A percentile compares a stretch with the other conserved stretches of the same genome.
Evolutionary conservation across 2,329 filamentous ascomycete species (phyloP).

Genomic region (Colletotrichum godetiae): DNA sequence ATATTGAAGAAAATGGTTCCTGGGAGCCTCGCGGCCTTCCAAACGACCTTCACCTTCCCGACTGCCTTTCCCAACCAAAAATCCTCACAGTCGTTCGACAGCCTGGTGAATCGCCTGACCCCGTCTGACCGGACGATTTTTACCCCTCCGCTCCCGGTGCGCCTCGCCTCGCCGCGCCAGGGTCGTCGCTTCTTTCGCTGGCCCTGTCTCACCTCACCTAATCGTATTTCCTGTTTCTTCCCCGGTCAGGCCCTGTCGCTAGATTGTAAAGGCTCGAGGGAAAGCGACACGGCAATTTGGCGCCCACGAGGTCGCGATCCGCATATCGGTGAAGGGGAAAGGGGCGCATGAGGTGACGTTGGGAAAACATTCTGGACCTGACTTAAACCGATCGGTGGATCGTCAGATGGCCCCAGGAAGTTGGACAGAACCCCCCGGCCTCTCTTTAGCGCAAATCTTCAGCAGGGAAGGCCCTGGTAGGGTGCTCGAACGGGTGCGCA

Average conservation of each 20-base stretch:
- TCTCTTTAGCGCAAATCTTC: not conserved
- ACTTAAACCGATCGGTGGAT: conserved; percentile 1
- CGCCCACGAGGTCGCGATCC: not conserved
- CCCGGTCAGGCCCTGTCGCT: not conserved
- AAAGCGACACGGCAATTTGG: not conserved
- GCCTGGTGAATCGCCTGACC: not conserved
- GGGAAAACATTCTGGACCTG: not conserved
- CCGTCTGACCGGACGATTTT: not conserved
- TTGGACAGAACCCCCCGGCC: not conserved
- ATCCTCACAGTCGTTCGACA: not conserved
- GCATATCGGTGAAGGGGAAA: not conserved
- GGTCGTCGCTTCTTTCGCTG: not conserved
- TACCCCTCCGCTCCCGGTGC: not conserved
- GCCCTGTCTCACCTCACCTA: not conserved
- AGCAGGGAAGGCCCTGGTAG: not conserved
- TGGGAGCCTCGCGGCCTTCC: too few species aligned
- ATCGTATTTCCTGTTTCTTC: not conserved
- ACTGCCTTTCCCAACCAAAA: not conserved
- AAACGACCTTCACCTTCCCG: not conserved
- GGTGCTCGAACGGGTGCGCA: not conserved
- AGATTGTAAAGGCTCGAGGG: not conserved
- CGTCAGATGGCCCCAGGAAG: not conserved
- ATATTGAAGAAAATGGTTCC: not conserved
- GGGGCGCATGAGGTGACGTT: not conserved
- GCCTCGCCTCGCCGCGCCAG: not conserved